These are phyloP conservation scores for Fusarium austroafricanum DNA, from an alignment of 2,329 filamentous ascomycete genomes.

Conservation along the genomic window DNA sequence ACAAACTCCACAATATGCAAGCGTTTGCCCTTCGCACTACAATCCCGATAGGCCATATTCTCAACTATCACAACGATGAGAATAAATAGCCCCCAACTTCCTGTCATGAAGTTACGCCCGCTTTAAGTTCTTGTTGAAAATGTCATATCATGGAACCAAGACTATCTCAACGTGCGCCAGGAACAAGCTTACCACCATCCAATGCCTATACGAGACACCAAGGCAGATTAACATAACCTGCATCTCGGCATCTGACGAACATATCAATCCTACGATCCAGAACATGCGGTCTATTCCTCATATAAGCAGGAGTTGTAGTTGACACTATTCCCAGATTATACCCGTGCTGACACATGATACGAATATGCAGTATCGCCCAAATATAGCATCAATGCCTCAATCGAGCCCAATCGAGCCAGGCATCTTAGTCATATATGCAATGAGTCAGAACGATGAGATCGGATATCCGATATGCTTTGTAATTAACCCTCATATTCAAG, in stretches of 20 bases:
- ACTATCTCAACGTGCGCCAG: not conserved
- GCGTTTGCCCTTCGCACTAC: not conserved
- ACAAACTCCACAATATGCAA: not conserved
- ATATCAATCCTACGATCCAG: not conserved
- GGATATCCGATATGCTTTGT: not conserved
- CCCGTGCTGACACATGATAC: not conserved
- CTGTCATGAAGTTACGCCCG: not conserved
- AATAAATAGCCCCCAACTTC: not conserved
- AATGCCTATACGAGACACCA: not conserved
- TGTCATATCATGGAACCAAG: not conserved
- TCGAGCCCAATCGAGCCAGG: not conserved
- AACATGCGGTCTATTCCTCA: not conserved
- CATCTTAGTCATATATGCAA: not conserved
- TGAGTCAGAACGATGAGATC: slow-evolving; percentile 6
- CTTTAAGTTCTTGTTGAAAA: not conserved
- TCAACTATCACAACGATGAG: not conserved
- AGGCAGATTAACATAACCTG: not conserved
- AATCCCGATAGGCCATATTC: not conserved
- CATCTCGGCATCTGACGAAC: not conserved
- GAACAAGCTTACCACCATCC: not conserved
- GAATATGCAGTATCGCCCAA: not conserved
- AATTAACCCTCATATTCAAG: not conserved
- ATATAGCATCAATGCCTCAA: slow-evolving; percentile 9
- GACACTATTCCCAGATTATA: not conserved
- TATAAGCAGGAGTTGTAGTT: slow-evolving; percentile 1